phyloP scores from a whole-genome alignment of 768 basidiomycete species.

The Lepiota subincarnata region DNA sequence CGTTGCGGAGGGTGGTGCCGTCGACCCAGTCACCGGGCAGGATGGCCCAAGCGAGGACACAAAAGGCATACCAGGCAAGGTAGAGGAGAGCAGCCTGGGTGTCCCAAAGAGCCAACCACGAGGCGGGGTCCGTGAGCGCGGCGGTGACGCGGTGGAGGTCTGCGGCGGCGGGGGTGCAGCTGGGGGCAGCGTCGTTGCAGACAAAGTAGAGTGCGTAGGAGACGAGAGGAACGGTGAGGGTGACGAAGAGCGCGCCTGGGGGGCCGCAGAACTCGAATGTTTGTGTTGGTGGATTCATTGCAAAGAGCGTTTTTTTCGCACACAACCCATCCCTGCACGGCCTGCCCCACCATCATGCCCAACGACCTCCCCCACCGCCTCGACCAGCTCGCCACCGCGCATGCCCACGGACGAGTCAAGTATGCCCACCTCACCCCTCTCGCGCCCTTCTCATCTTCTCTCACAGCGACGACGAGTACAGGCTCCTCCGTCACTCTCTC shows the following conservation, averaged over 20 bases:
- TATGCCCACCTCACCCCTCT: constrained; percentile 25
- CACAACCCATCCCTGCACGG: constrained; percentile 20
- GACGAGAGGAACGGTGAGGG: constrained; percentile 63
- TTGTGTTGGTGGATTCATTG: constrained; percentile 65
- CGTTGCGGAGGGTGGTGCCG: constrained; percentile 69
- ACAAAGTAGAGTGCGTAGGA: constrained; percentile 75
- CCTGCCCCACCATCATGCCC: constrained; percentile 31
- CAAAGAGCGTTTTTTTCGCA: constrained; percentile 12
- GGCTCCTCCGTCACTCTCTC: constrained; percentile 61
- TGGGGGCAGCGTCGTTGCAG: constrained; percentile 68
- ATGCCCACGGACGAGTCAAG: constrained; percentile 64
- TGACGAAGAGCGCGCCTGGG: constrained; percentile 67
- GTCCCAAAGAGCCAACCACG: constrained; percentile 83
- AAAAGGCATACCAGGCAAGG: constrained; percentile 88
- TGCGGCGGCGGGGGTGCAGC: constrained; percentile 51
- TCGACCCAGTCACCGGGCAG: constrained; percentile 73
- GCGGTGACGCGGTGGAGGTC: constrained; percentile 41
- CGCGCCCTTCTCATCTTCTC: neutral
- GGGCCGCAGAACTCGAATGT: constrained; percentile 83
- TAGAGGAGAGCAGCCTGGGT: constrained; percentile 72
- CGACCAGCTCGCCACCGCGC: constrained; percentile 64
- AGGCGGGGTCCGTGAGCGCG: constrained; percentile 44
- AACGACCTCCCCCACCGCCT: constrained; percentile 52
- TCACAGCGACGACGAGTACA: constrained; percentile 68
- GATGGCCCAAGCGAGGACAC: constrained; percentile 73